Conservation (phyloP, 2,329 filamentous ascomycete species). For the Fusarium annulatum region DNA sequence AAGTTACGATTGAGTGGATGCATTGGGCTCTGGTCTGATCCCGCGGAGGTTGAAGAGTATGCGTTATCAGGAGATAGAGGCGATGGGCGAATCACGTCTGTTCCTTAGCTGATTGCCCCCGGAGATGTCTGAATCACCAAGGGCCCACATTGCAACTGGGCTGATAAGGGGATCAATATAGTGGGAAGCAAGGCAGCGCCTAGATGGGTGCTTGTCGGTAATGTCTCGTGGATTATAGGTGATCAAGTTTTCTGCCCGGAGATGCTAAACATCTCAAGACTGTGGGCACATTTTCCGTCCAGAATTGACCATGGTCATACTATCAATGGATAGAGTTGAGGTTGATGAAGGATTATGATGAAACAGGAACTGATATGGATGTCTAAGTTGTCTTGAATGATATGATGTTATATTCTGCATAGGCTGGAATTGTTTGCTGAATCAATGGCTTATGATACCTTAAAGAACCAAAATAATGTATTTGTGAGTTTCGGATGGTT, state of each 20-base stretch:
- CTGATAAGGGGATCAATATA: slow-evolving; percentile 36
- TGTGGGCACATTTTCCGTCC: not conserved
- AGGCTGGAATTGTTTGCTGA: not conserved
- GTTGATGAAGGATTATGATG: not conserved
- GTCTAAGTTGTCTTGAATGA: not conserved
- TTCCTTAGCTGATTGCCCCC: slow-evolving; percentile 36
- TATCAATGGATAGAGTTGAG: not conserved
- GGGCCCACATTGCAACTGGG: slow-evolving; percentile 29
- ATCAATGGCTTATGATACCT: not conserved
- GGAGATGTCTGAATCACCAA: slow-evolving; percentile 43
- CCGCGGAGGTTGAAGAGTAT: slow-evolving; percentile 40
- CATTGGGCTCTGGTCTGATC: slow-evolving; percentile 27
- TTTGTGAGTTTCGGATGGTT: not conserved
- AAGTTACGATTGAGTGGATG: slow-evolving; percentile 39
- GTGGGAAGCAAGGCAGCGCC: not conserved
- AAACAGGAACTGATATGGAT: not conserved
- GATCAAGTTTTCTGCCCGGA: slow-evolving; percentile 3
- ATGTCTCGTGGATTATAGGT: slow-evolving; percentile 11
- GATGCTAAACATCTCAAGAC: slow-evolving; percentile 7
- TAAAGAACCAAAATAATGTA: not conserved
- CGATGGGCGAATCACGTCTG: slow-evolving; percentile 41
- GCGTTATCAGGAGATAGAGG: slow-evolving; percentile 34
- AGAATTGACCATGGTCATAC: slow-evolving; percentile 18
- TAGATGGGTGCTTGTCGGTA: slow-evolving; percentile 1
- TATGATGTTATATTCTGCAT: not conserved